Evolutionary conservation across 148 eudicot species (phyloP), one percentile per base, ranked within the genome.

Genomic region (Spergularia marina): DNA sequence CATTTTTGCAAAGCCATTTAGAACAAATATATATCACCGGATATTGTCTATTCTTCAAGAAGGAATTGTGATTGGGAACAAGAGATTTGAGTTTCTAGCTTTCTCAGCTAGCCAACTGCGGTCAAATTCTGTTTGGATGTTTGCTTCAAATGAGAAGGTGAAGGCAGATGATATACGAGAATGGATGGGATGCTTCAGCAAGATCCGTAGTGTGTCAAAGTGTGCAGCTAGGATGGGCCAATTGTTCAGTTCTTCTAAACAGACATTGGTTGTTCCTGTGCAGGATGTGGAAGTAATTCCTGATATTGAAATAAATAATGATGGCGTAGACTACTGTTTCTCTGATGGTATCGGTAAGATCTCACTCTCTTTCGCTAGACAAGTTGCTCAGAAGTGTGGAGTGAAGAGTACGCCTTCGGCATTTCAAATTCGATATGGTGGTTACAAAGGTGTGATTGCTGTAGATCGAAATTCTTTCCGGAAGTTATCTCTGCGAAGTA

Each of bases 141-240:
- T 95, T 90, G 96, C 98, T 84, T 95, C 97, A 30, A 95, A 92
- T 72, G 90, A 90, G 17, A 76, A 89, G 39, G 86, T 92, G 57
- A 95, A 63, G 78, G 94, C 91, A 13, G 87, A 82, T 76, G 91
- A 91, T 80, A 95, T 95, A 56, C 83, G 98, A 49, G 84, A 95
- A 65, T 95, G 98, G 98, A 95, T 95, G 98, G 98, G 98, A 8
- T 84, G 96, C 81, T 95, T 95, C 76, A 89, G 77, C 73, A 92
- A 91, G 84, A 95, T 95, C 47, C 91, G 98, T 1, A 95, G 97
- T 61, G 77, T 95, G 21, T 92, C 98, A 7, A 95, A 95, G 83
- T 92, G 98, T 79, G 97, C 98, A 18, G 98, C 98, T 11, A 89
- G 98, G 79, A 95, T 95, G 98, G 98, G 98, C 12, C 97, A 95